Evolutionary conservation across 352 stramenopile species (phyloP).

Genomic region (Pythium myriotylum): DNA sequence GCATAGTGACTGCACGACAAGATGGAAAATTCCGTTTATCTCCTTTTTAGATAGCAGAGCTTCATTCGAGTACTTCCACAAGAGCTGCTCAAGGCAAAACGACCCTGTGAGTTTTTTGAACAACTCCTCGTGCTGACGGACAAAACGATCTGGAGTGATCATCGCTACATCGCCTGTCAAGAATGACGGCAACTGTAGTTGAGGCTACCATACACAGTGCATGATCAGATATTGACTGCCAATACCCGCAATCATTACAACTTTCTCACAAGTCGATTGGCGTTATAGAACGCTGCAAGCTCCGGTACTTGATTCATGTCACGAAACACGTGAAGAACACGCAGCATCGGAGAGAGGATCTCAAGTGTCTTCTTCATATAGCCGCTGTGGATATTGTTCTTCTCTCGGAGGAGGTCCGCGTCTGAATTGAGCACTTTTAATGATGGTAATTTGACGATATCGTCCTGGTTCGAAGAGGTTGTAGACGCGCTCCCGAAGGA

Average conservation of each 20-base stretch:
- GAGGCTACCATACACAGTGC: constrained; percentile 37
- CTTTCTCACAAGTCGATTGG: constrained; percentile 60
- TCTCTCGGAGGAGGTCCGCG: constrained; percentile 55
- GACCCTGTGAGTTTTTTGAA: constrained; percentile 76
- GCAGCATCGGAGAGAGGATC: constrained; percentile 69
- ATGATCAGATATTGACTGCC: not conserved
- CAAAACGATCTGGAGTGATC: constrained; percentile 77
- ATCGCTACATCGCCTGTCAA: constrained; percentile 64
- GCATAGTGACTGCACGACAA: constrained; percentile 76
- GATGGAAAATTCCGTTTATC: constrained; percentile 80
- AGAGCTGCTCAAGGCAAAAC: constrained; percentile 75
- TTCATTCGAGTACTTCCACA: constrained; percentile 74
- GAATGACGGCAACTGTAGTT: constrained; percentile 78
- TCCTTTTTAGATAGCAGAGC: constrained; percentile 78
- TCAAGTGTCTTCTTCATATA: constrained; percentile 73
- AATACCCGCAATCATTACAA: not conserved
- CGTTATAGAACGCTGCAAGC: constrained; percentile 76
- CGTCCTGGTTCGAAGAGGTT: constrained; percentile 22
- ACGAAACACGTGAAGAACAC: constrained; percentile 73
- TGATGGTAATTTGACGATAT: constrained; percentile 54
- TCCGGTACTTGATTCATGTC: constrained; percentile 76
- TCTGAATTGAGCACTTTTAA: constrained; percentile 77
- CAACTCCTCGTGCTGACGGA: constrained; percentile 74
- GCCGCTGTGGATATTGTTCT: constrained; percentile 62
- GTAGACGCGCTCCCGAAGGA: constrained; percentile 14